Evolutionary conservation across 2,329 filamentous ascomycete genomes (phyloP), one percentile per base, ranked within the genome.

Genomic region (Daldinia sp.): DNA sequence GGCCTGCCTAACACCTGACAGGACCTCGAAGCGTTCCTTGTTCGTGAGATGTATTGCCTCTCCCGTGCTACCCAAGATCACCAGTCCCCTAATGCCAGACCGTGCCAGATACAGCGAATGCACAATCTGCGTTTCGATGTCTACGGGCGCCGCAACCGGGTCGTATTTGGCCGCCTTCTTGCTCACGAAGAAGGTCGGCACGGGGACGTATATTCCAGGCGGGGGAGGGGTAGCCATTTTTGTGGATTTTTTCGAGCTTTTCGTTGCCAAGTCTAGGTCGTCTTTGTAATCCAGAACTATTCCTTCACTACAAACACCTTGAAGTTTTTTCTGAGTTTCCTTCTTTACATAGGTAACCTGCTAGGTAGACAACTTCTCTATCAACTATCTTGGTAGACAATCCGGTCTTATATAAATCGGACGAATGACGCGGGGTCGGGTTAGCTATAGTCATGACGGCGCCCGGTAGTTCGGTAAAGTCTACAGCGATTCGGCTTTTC

Each of bases 1-100:
- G 6, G 84, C 85, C 74, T 85, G 83, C 65, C 87, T 82, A 44
- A 89, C 84, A 50, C 82, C 82, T 6, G 81, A 81, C 55, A 90
- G 81, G 54, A 90, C 78, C 18, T 85, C 82, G 67, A 82, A 83
- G 54, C 88, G 86, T 76, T 90, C 89, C 35, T 81, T 77, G 64
- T 82, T 83, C 6, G 86, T 84, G 62, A 90, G 80, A 78, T 89
- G 88, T 26, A 90, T 85, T 2, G 88, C 88, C 77, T 90, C 89
- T 65, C 89, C 89, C 0, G 88, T 90, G 42, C 85, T 88, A 28
- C 89, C 89, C 39, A 90, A 82, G 37, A 90, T 82, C 2, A 90
- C 88, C 2, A 90, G 82, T 12, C 89, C 89, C 60, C 81, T 84
- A 71, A 90, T 86, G 41, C 89, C 89, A 53, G 84, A 84, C 56